A percentile compares a stretch with the other conserved stretches of the same genome.
Conservation (phyloP, 1,139 yeast species). For the Zhuliangozyma blackwelliae region DNA sequence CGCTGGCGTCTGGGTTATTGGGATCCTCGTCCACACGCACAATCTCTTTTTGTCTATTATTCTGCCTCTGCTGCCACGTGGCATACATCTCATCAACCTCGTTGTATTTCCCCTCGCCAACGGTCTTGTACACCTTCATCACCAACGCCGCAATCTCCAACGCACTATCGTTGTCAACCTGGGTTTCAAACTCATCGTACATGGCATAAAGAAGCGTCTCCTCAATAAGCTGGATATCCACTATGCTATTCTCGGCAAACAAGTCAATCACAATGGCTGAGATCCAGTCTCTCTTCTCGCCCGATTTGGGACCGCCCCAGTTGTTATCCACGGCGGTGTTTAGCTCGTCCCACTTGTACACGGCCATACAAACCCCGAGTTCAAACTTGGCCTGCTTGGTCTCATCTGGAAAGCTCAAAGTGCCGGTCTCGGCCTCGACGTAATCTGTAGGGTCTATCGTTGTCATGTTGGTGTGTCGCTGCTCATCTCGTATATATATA, state of each 20-base stretch:
- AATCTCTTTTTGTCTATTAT: conserved; percentile 21
- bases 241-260: conserved; percentile 53
- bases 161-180: conserved; percentile 86
- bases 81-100: conserved; percentile 57
- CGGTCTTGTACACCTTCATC: conserved; percentile 62
- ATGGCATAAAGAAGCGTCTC: conserved; percentile 82
- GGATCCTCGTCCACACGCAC: conserved; percentile 53
- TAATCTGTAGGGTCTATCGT: conserved; percentile 43
- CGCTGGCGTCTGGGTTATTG: conserved; percentile 52
- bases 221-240: conserved; percentile 77
- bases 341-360: conserved; percentile 85
- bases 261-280: conserved; percentile 78
- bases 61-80: conserved; percentile 54
- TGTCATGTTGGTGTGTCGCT: conserved; percentile 2
- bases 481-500: not conserved
- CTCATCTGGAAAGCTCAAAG: conserved; percentile 52
- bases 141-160: conserved; percentile 66
- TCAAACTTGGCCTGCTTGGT: conserved; percentile 81
- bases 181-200: conserved; percentile 91
- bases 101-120: conserved; percentile 47
- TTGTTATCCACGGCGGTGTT: conserved; percentile 88
- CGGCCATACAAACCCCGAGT: conserved; percentile 88
- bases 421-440: conserved; percentile 38
- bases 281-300: conserved; percentile 93
- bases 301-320: conserved; percentile 95